Base-by-base conservation (phyloP, 2,329 filamentous ascomycete genomes). In the Fragosphaeria purpurea region DNA sequence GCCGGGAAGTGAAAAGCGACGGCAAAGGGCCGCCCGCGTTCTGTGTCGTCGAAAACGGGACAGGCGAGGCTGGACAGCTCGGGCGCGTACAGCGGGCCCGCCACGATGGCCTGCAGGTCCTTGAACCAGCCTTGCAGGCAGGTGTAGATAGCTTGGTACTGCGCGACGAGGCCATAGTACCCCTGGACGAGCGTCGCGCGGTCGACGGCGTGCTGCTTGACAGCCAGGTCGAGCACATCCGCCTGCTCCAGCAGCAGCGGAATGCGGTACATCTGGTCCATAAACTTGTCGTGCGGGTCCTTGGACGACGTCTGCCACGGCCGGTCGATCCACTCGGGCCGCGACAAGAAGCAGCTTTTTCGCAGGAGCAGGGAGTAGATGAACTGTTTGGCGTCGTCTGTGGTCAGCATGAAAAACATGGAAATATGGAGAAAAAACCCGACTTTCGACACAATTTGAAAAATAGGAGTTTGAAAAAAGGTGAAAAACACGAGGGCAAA, bases 1-100 rank as follows among this genome's bases (percentile, higher is more conserved):
- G 58, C 54, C 0, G 57, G 55, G 47, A 61, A 61, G 38, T 53
- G 55, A 12, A 58, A 59, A 4, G 57, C 50, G 2, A 60, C 57
- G 9, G 57, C 50, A 44, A 58, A 60, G 8, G 58, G 53, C 7
- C 50, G 44, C 13, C 45, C 41, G 10, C 39, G 41, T 10, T 39
- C 46, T 6, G 30, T 40, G 46, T 7, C 13, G 37, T 50, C 45
- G 9, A 46, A 44, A 6, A 33, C 39, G 10, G 55, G 51, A 9
- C 47, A 44, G 5, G 4, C 12, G 6, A 57, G 41, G n/a, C n/a
- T 43, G 0, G 55, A 55, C 44, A 59, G 55, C 47, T 60, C 52
- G 1, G 57, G 53, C 42, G 44, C 50, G 50, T 59, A 61, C 8
- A 59, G 46, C 4, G 57, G 49, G 1, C 58, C 59, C 4, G 54